A percentile compares a stretch with the other conserved stretches of the same genome.
These are phyloP conservation scores for Coemansia reversa DNA, from an alignment of 192 early-diverging fungal genomes.

Conservation along the genomic window DNA sequence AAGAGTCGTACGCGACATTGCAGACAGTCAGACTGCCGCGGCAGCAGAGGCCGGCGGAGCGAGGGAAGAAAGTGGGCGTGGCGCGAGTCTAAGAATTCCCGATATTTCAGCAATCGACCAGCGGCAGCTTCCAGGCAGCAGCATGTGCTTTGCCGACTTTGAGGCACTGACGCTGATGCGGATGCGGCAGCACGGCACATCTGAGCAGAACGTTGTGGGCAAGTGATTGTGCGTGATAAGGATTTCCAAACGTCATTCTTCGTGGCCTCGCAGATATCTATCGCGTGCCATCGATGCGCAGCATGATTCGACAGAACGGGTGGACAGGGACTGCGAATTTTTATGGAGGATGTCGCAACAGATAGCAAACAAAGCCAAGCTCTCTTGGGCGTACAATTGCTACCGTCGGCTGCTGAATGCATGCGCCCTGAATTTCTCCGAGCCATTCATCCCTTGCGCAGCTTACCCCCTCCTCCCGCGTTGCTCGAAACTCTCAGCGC, in stretches of 20 bases:
- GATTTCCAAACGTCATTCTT: neutral
- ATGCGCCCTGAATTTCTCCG: neutral
- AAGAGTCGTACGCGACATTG: slow-evolving; percentile 16
- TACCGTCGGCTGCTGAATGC: neutral
- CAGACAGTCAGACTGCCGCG: neutral
- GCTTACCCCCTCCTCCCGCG: neutral
- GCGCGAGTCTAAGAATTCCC: slow-evolving; percentile 4
- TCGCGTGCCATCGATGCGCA: neutral
- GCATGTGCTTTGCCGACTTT: slow-evolving; percentile 41
- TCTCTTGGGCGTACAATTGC: neutral
- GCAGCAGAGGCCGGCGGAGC: neutral
- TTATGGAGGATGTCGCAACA: neutral
- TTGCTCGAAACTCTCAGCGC: neutral
- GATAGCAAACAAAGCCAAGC: neutral
- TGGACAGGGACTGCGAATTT: neutral
- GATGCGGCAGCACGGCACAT: slow-evolving; percentile 31
- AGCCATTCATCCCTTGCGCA: neutral
- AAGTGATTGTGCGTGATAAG: neutral
- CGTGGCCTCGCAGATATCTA: neutral
- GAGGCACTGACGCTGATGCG: slow-evolving; percentile 48
- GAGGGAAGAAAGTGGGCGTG: neutral
- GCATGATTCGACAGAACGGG: neutral
- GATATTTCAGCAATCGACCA: slow-evolving; percentile 29
- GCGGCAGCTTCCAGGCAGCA: slow-evolving; percentile 28
- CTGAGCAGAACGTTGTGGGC: neutral